Percentiles rank a stretch among this genome's conserved stretches.
Evolutionary conservation across 768 basidiomycete genomes (phyloP).

Genomic region (Solioccasus polychromus): DNA sequence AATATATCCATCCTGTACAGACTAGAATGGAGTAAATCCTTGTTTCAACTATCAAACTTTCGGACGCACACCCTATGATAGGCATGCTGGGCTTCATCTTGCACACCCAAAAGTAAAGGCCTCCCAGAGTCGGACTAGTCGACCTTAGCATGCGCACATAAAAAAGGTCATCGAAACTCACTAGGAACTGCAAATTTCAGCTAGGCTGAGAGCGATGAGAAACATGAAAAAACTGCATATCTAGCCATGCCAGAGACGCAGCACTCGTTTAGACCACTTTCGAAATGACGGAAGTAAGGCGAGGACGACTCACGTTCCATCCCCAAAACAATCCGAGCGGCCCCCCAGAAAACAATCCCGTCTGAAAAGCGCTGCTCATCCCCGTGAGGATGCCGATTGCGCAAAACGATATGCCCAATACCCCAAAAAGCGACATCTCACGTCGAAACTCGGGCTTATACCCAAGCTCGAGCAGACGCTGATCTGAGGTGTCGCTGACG

Average conservation of each 20-base stretch:
- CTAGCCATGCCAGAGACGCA: slow-evolving; percentile 18
- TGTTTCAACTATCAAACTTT: background rate
- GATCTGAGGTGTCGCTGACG: slow-evolving; percentile 30
- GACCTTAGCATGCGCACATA: slow-evolving; percentile 2
- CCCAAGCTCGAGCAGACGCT: slow-evolving; percentile 48
- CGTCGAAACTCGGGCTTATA: slow-evolving; percentile 56
- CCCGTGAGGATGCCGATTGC: slow-evolving; percentile 60
- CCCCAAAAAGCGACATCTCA: slow-evolving; percentile 58
- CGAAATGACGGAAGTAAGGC: background rate
- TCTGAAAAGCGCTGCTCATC: slow-evolving; percentile 60
- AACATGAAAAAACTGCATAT: slow-evolving; percentile 60
- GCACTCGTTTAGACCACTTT: background rate
- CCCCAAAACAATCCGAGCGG: slow-evolving; percentile 61
- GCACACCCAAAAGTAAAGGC: slow-evolving; percentile 63
- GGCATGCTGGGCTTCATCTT: slow-evolving; percentile 55
- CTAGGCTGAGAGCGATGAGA: slow-evolving; percentile 52
- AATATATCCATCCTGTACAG: slow-evolving; percentile 56
- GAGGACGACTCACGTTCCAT: slow-evolving; percentile 46
- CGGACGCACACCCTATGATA: slow-evolving; percentile 47
- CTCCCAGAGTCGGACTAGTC: slow-evolving; percentile 53
- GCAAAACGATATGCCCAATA: slow-evolving; percentile 58
- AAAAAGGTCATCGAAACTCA: slow-evolving; percentile 14
- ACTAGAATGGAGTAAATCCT: slow-evolving; percentile 18
- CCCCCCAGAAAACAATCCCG: slow-evolving; percentile 55
- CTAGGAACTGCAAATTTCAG: slow-evolving; percentile 60